These are phyloP conservation scores for Gloeostereum incarnatum DNA, from an alignment of 768 basidiomycete species.

Conservation along the genomic window DNA sequence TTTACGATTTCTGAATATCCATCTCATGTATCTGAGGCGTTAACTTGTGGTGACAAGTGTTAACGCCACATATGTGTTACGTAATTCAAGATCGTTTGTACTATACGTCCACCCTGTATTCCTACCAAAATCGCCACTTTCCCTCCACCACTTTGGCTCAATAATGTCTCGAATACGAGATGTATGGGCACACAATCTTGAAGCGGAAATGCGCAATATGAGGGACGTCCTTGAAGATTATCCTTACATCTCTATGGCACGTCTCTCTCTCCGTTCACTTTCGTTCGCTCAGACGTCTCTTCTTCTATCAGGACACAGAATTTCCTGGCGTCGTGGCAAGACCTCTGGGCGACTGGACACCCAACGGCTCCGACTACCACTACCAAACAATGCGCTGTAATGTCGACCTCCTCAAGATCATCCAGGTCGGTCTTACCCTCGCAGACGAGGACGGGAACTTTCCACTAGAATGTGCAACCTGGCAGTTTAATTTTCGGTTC, in stretches of 20 bases:
- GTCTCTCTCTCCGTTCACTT: slow-evolving; percentile 8
- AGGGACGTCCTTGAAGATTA: slow-evolving; percentile 83
- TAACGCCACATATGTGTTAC: too few species aligned
- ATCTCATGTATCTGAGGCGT: too few species aligned
- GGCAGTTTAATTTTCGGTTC: slow-evolving; percentile 99
- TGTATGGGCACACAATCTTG: slow-evolving; percentile 93
- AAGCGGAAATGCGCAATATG: slow-evolving; percentile 84
- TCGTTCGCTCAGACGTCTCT: slow-evolving; percentile 9
- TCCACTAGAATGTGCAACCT: slow-evolving; percentile 85
- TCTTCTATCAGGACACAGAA: slow-evolving; percentile 76
- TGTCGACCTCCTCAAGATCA: slow-evolving; percentile 95
- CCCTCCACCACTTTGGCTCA: not conserved
- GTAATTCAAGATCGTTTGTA: too few species aligned
- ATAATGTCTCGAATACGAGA: slow-evolving; percentile 66
- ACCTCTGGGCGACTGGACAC: slow-evolving; percentile 93
- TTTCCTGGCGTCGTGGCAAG: slow-evolving; percentile 98
- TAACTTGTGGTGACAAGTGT: too few species aligned
- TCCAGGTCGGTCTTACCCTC: slow-evolving; percentile 93
- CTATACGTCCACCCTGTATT: too few species aligned
- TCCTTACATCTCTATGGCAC: slow-evolving; percentile 90
- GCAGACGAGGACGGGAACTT: slow-evolving; percentile 91
- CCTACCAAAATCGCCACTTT: too few species aligned
- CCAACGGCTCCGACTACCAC: slow-evolving; percentile 96
- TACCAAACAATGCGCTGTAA: slow-evolving; percentile 99
- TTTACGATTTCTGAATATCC: too few species aligned